Evolutionary conservation across 2,329 filamentous ascomycete genomes (phyloP), one percentile per base, ranked within the genome.

Genomic region (Microsporum ferrugineum): DNA sequence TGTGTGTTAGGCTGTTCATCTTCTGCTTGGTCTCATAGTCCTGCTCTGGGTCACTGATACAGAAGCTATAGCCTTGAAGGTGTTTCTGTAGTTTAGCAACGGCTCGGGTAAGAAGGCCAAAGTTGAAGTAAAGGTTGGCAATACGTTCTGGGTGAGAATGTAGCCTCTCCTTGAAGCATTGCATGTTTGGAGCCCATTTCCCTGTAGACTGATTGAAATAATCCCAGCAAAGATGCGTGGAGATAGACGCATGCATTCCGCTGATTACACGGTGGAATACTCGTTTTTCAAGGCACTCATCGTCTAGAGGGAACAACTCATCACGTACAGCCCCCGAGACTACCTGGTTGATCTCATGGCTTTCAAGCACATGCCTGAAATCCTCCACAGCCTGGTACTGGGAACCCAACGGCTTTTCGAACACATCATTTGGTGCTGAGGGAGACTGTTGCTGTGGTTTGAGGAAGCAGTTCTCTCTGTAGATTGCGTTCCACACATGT

Each of bases 61-160:
- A 99, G 74, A 96, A 99, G 0, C 89, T 94, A 77, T 97, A 97
- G 64, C 83, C 79, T 65, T 87, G 79, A 7, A 97, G 81, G 67
- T 91, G 87, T 29, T 89, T 88, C 10, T 88, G 88, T 6, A 97
- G 82, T 76, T 99, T 99, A 59, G 89, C 88, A 45, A 97, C 83
- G 10, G 94, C 94, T 57, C 94, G 88, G 31, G 92, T 88, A 45
- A 99, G 81, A n/a, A 99, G 82, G 0, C 94, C 94, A 71, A 96
- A 99, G 82, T 99, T 97, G 79, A 99, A 99, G 79, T 99, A 99
- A 57, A 99, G 81, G 74, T 99, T 99, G 67, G 91, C 94, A 70
- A 99, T 88, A 63, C 92, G 88, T 67, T 99, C 94, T 0, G 92
- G 90, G 71, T 88, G 84, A 27, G 81, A 79, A 73, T 96, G 89